Conservation (phyloP, 345 rosid genomes). For the Brassica rapa region DNA sequence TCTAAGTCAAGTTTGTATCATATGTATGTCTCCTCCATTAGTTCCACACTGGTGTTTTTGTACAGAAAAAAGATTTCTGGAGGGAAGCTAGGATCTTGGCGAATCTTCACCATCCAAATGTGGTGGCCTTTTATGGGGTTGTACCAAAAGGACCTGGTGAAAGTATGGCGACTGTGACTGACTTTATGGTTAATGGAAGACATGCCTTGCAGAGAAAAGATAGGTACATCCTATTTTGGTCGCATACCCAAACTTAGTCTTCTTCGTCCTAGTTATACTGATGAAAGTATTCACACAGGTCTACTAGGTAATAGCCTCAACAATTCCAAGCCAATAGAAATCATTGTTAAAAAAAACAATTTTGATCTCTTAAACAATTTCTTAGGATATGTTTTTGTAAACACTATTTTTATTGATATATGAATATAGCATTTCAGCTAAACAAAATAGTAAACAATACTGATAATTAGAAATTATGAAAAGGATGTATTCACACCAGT, state of each 20-base stretch:
- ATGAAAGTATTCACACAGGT: slow-evolving; percentile 43
- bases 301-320: neutral
- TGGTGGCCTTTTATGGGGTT: slow-evolving; percentile 86
- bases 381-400: neutral
- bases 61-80: slow-evolving; percentile 40
- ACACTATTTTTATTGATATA: neutral
- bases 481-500: neutral
- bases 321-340: neutral
- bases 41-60: neutral
- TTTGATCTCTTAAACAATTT: neutral
- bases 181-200: slow-evolving; percentile 91
- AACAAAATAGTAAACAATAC: neutral
- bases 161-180: slow-evolving; percentile 88
- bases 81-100: slow-evolving; percentile 89
- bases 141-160: slow-evolving; percentile 89
- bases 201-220: slow-evolving; percentile 67
- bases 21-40: neutral
- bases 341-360: neutral
- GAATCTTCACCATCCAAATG: slow-evolving; percentile 93
- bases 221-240: slow-evolving; percentile 44
- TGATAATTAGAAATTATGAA: neutral
- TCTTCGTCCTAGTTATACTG: neutral
- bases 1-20: neutral
- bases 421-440: neutral
- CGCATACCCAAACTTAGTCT: neutral